Conservation (phyloP, 2,329 filamentous ascomycete species). For the Aspergillus sp. region DNA sequence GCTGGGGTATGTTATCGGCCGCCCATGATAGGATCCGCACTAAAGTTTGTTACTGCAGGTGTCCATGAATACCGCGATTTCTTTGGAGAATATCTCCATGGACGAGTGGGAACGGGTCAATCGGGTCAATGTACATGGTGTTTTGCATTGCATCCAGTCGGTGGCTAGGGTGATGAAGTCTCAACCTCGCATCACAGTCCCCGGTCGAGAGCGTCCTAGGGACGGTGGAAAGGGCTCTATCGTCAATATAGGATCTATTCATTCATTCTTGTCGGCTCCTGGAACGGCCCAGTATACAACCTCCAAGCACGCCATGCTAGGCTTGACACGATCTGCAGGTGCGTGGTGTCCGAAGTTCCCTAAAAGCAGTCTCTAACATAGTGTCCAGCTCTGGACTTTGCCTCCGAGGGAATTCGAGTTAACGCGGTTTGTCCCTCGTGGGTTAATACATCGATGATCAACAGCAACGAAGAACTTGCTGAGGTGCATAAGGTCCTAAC, state of each 20-base stretch:
- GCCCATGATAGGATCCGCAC: too few relatives aligned
- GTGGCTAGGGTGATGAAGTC: conserved; percentile 9
- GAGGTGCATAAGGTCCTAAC: background rate
- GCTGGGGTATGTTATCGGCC: conserved; percentile 10
- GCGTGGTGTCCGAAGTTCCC: conserved; percentile 1
- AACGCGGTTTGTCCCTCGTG: conserved; percentile 1
- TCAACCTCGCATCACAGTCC: conserved; percentile 25
- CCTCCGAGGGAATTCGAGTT: background rate
- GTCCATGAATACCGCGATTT: background rate
- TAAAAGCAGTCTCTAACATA: background rate
- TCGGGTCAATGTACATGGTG: conserved; percentile 33
- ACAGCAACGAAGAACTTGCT: background rate
- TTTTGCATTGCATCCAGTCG: conserved; percentile 34
- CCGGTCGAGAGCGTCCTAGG: conserved; percentile 19
- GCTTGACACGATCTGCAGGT: conserved; percentile 35
- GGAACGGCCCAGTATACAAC: conserved; percentile 31
- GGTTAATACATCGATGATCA: conserved; percentile 3
- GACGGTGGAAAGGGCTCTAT: conserved; percentile 24
- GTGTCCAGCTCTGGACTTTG: background rate
- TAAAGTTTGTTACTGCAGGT: too few relatives aligned
- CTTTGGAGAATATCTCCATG: background rate
- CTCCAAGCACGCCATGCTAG: conserved; percentile 39
- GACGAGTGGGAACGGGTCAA: conserved; percentile 30
- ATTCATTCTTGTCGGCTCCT: conserved; percentile 25
- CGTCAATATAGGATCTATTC: conserved; percentile 32